A percentile compares a stretch with the other conserved stretches of the same genome.
These are phyloP conservation scores for Tetrapisispora phaffii DNA, from an alignment of 805 yeast genomes.

Conservation along the genomic window DNA sequence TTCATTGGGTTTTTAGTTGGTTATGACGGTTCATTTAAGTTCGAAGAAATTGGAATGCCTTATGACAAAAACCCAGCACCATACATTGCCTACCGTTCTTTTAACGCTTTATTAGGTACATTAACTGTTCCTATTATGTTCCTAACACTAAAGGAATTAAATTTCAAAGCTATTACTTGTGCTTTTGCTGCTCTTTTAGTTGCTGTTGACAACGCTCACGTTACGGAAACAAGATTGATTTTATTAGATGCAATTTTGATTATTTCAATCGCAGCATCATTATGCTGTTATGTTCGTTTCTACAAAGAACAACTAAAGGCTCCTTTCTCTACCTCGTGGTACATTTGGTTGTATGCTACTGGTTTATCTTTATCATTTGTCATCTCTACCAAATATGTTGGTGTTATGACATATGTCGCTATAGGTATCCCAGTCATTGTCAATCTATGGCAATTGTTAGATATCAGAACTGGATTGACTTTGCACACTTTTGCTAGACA, in stretches of 20 bases:
- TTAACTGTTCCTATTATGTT: conserved; percentile 77
- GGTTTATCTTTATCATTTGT: conserved; percentile 86
- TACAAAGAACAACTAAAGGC: conserved; percentile 50
- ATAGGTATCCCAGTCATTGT: conserved; percentile 78
- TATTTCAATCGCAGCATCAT: conserved; percentile 70
- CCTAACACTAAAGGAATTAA: conserved; percentile 74
- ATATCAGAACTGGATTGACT: conserved; percentile 55
- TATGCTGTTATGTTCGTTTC: conserved; percentile 72
- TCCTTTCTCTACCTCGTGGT: conserved; percentile 71
- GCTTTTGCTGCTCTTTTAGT: conserved; percentile 67
- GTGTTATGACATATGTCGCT: conserved; percentile 80
- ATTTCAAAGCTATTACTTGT: conserved; percentile 70
- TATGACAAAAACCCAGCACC: conserved; percentile 77
- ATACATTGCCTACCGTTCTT: conserved; percentile 68
- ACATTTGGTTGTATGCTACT: conserved; percentile 75
- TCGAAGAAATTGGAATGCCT: conserved; percentile 78
- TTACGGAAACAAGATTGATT: conserved; percentile 82
- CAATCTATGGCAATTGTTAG: conserved; percentile 84
- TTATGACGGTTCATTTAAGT: conserved; percentile 85
- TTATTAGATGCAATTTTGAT: conserved; percentile 84
- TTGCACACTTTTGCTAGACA: conserved; percentile 52
- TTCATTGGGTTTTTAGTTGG: conserved; percentile 82
- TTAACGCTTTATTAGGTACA: conserved; percentile 74
- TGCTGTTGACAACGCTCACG: conserved; percentile 82
- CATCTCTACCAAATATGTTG: conserved; percentile 92